phyloP scores from a whole-genome alignment of 345 rosid species.

The Sonneratia alba region DNA sequence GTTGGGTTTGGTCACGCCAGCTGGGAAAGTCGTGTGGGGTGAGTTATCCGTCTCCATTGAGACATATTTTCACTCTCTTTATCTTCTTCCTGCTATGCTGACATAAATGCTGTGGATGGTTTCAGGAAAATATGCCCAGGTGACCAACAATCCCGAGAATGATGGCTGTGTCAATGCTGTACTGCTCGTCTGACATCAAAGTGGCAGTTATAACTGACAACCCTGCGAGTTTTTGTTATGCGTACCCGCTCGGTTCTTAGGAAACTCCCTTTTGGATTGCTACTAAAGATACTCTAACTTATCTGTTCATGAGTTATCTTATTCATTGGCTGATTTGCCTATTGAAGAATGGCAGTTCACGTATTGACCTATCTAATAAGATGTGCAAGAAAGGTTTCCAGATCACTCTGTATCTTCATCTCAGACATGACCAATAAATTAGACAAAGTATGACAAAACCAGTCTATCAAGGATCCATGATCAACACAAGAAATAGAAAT shows the following conservation, averaged over 20 bases:
- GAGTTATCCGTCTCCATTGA: constrained; percentile 12
- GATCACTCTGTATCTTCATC: too few species aligned
- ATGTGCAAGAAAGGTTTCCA: too few species aligned
- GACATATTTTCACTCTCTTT: background rate
- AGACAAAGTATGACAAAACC: too few species aligned
- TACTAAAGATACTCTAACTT: background rate
- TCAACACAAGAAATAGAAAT: too few species aligned
- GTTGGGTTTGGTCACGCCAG: constrained; percentile 82
- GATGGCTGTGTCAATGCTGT: constrained; percentile 90
- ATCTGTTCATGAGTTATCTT: background rate
- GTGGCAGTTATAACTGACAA: background rate
- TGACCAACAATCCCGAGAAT: constrained; percentile 84
- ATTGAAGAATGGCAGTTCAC: too few species aligned
- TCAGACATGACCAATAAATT: too few species aligned
- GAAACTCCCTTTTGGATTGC: background rate
- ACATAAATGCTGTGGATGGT: constrained; percentile 1
- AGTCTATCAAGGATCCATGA: too few species aligned
- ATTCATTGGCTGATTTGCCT: too few species aligned
- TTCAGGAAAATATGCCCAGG: constrained; percentile 95
- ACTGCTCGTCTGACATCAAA: constrained; percentile 27
- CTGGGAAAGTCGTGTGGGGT: constrained; percentile 94
- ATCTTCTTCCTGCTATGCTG: background rate
- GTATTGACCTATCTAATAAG: too few species aligned
- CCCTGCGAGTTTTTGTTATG: background rate
- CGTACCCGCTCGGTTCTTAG: background rate